A percentile compares a stretch with the other conserved stretches of the same genome.
These are phyloP conservation scores for Saccharomycopsis sp. DNA, from an alignment of 805 yeast species.

Conservation along the genomic window DNA sequence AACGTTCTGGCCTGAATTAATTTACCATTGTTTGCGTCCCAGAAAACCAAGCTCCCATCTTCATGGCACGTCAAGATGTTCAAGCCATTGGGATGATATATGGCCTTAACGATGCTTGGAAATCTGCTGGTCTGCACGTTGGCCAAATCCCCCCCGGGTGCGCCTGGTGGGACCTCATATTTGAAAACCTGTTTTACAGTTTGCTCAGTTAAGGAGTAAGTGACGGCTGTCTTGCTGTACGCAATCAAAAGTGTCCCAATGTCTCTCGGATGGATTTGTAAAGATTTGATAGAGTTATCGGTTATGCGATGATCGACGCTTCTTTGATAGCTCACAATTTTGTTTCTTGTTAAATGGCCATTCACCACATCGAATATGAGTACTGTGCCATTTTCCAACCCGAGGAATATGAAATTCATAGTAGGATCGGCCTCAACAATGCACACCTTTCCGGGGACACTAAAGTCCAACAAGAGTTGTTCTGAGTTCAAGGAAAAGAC, in stretches of 20 bases:
- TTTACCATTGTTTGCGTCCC: constrained; percentile 82
- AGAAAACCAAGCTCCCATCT: constrained; percentile 80
- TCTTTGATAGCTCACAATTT: constrained; percentile 65
- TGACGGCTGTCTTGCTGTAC: constrained; percentile 59
- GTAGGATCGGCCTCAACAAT: constrained; percentile 76
- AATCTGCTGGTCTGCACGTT: constrained; percentile 27
- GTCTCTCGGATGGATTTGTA: constrained; percentile 86
- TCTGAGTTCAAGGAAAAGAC: constrained; percentile 65
- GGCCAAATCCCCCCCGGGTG: constrained; percentile 58
- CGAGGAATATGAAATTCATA: constrained; percentile 77
- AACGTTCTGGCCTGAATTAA: constrained; percentile 66
- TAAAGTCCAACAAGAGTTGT: constrained; percentile 48
- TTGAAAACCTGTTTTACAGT: constrained; percentile 45
- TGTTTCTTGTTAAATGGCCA: constrained; percentile 52
- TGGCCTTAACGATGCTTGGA: constrained; percentile 43
- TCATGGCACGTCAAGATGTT: constrained; percentile 71
- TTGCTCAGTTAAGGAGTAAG: constrained; percentile 53
- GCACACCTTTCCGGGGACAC: constrained; percentile 58
- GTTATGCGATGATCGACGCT: constrained; percentile 1
- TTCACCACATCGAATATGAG: constrained; percentile 76
- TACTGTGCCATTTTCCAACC: constrained; percentile 66
- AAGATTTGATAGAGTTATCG: constrained; percentile 43
- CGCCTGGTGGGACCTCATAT: constrained; percentile 56
- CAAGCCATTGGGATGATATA: constrained; percentile 90
- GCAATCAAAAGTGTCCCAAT: constrained; percentile 68